Evolutionary conservation across 2,329 filamentous ascomycete genomes (phyloP).

Genomic region (Talaromyces islandicus): DNA sequence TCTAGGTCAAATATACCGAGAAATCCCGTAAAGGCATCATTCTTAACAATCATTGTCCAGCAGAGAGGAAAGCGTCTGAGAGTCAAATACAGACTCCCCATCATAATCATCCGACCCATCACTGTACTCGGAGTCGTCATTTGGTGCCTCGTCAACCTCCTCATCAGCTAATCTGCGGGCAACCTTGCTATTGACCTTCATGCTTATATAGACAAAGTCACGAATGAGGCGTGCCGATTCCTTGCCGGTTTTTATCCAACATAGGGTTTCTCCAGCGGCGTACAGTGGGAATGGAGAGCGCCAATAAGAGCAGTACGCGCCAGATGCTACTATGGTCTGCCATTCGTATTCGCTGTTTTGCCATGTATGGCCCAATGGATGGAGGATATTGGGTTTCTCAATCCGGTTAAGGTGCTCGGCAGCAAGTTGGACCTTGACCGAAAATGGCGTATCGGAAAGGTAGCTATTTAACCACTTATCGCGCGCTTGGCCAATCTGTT

Average conservation of each 20-base stretch:
- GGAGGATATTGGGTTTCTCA: conserved; percentile 22
- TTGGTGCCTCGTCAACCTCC: conserved; percentile 12
- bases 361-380: conserved; percentile 31
- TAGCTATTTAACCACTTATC: conserved; percentile 16
- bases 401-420: conserved; percentile 25
- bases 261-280: conserved; percentile 28
- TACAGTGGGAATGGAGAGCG: conserved; percentile 22
- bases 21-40: background rate
- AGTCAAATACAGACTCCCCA: conserved; percentile 7
- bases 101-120: conserved; percentile 21
- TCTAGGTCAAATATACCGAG: background rate
- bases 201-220: conserved; percentile 23
- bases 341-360: conserved; percentile 25
- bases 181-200: conserved; percentile 26
- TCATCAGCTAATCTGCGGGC: conserved; percentile 20
- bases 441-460: background rate
- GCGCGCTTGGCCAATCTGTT: conserved; percentile 15
- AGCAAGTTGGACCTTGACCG: conserved; percentile 18
- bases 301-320: conserved; percentile 22
- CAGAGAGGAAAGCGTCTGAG: background rate
- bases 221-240: conserved; percentile 20
- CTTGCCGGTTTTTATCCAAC: conserved; percentile 24
- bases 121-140: conserved; percentile 23
- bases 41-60: background rate
- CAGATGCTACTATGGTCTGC: conserved; percentile 33